A percentile compares a stretch with the other conserved stretches of the same genome.
Conservation (phyloP, 352 stramenopile genomes). For the Phytophthora nicotianae region DNA sequence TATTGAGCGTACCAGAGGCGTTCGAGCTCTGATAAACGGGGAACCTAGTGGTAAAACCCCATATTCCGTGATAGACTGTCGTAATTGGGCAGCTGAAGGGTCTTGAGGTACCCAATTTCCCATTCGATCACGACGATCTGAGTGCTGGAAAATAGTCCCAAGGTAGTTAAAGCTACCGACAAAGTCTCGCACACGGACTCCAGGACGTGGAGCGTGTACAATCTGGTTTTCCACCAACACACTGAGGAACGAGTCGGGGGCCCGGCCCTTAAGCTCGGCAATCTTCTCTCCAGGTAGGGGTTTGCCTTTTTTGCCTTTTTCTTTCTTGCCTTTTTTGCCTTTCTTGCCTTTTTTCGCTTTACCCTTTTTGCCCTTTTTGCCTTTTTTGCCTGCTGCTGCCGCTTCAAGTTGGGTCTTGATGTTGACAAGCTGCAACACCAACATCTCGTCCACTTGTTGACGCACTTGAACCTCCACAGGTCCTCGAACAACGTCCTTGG, state of each 20-base stretch:
- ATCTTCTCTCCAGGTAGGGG: conserved; percentile 92
- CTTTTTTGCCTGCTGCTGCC: conserved; percentile 73
- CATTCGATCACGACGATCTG: conserved; percentile 60
- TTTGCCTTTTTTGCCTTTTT: conserved; percentile 70
- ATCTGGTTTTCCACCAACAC: conserved; percentile 91
- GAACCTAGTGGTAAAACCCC: conserved; percentile 90
- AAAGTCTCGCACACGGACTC: conserved; percentile 74
- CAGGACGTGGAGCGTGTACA: conserved; percentile 61
- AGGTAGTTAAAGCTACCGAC: conserved; percentile 94
- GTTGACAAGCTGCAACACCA: conserved; percentile 94
- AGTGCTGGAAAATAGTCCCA: conserved; percentile 73
- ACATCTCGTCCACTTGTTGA: conserved; percentile 93
- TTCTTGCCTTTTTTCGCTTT: conserved; percentile 66
- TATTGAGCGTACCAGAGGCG: conserved; percentile 86
- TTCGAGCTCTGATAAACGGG: conserved; percentile 69
- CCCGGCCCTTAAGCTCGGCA: conserved; percentile 89
- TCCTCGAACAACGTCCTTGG: conserved; percentile 89
- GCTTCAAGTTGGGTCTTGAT: conserved; percentile 91
- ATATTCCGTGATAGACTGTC: conserved; percentile 91
- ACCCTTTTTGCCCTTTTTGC: conserved; percentile 75
- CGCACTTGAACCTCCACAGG: conserved; percentile 88
- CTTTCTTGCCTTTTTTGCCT: conserved; percentile 54
- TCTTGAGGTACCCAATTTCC: conserved; percentile 92
- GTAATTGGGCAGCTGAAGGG: conserved; percentile 90
- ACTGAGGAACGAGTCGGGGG: conserved; percentile 90